Evolutionary conservation across 2,329 filamentous ascomycete genomes (phyloP).

Genomic region (Leptoxyphium fumago): DNA sequence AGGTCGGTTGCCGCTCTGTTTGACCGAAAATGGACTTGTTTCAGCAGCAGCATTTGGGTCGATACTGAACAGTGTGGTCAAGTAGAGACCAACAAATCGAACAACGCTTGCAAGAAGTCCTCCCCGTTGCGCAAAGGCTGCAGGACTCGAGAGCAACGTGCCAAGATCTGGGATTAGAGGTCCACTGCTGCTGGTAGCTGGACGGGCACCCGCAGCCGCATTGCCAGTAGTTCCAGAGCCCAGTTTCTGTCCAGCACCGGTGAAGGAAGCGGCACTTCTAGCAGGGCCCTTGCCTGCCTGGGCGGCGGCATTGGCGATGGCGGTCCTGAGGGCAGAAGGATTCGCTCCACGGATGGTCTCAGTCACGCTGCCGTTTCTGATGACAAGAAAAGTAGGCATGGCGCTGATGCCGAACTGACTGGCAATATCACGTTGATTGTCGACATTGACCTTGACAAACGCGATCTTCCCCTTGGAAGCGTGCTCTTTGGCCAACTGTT

Average conservation of each 20-base stretch:
- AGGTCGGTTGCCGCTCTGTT: slow-evolving; percentile 2
- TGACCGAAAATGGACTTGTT: slow-evolving; percentile 29
- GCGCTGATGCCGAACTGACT: slow-evolving; percentile 35
- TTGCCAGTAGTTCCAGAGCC: slow-evolving; percentile 12
- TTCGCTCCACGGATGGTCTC: slow-evolving; percentile 35
- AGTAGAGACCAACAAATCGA: slow-evolving; percentile 32
- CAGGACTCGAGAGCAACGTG: slow-evolving; percentile 14
- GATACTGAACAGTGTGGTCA: slow-evolving; percentile 30
- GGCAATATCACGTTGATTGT: slow-evolving; percentile 36
- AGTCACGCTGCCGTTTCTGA: slow-evolving; percentile 28
- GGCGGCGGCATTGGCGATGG: slow-evolving; percentile 29
- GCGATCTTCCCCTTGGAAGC: slow-evolving; percentile 30
- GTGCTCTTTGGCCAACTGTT: slow-evolving; percentile 36
- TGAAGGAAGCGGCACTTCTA: slow-evolving; percentile 20
- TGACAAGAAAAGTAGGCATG: slow-evolving; percentile 36
- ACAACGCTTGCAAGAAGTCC: slow-evolving; percentile 26
- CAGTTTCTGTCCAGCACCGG: slow-evolving; percentile 29
- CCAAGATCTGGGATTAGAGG: slow-evolving; percentile 13
- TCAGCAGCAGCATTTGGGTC: slow-evolving; percentile 29
- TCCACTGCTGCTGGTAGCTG: slow-evolving; percentile 16
- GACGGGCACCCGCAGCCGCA: slow-evolving; percentile 10
- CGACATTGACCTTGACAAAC: slow-evolving; percentile 42
- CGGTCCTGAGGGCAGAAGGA: slow-evolving; percentile 31
- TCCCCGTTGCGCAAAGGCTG: slow-evolving; percentile 15
- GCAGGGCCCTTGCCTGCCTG: slow-evolving; percentile 25